Base-by-base conservation (phyloP, 2,329 filamentous ascomycete species). In the Colletotrichum gigasporum region DNA sequence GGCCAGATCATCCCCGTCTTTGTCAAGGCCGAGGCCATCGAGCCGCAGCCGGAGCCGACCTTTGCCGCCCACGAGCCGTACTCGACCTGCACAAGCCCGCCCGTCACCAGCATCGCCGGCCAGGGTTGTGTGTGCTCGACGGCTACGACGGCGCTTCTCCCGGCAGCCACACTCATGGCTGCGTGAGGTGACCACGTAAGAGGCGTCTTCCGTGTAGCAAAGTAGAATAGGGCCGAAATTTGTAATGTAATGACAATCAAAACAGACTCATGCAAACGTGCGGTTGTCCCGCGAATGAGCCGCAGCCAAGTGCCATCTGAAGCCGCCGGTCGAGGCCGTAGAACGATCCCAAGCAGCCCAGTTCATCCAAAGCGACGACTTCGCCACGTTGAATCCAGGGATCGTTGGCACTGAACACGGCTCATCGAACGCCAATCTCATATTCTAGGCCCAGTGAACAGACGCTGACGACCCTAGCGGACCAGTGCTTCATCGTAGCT, bases 1-100 rank as follows among this genome's bases (percentile, higher is more conserved):
- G 90, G 90, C 8, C 85, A 88, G 61, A 84, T 90, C 7, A 89
- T 92, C 26, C 89, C 90, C 0, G 87, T 90, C 2, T 80, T 92
- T 1, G 85, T 92, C 32, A 87, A 85, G 74, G 88, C 85, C 1
- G 81, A 85, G 68, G 83, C 79, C 42, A 61, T 79, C 0, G 48
- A 64, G 5, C 66, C 71, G n/a, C 66, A 72, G 7, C 70, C 67
- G 61, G 74, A 70, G 3, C 71, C 72, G n/a, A 75, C 73, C n/a
- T 73, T 75, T 20, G 67, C 68, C 5, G 72, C 75, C 4, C 82
- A 78, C 71, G 74, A 75, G 26, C 66, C 75, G 1, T 76, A 82
- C 37, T 73, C 78, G 2, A 84, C 81, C 3, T 85, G 83, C 68
- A 72, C 71, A 1, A 71, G 76, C 3, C 80, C 81, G 6, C 82